These are phyloP conservation scores for Ophiostoma piceae DNA, from an alignment of 2,329 filamentous ascomycete species.

Conservation along the genomic window DNA sequence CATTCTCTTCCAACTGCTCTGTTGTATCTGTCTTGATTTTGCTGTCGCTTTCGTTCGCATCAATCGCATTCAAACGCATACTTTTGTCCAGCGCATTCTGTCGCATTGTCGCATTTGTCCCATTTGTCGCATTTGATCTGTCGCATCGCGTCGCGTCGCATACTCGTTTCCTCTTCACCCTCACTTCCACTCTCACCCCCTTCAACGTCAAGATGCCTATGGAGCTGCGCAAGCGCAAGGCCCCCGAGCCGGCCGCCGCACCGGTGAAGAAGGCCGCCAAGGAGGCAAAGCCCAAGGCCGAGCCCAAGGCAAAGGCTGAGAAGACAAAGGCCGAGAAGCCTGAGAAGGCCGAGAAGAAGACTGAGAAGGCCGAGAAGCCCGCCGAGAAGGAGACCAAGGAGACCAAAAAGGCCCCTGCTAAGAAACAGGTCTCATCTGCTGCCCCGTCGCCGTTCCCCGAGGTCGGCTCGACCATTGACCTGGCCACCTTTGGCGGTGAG, in stretches of 20 bases:
- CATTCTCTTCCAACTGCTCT: neutral
- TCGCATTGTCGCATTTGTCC: constrained; percentile 10
- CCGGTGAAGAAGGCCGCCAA: constrained; percentile 42
- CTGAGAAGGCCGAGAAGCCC: constrained; percentile 25
- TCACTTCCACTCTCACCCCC: neutral
- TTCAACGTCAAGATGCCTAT: constrained; percentile 45
- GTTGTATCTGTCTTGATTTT: neutral
- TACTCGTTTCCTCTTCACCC: neutral
- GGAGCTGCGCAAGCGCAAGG: constrained; percentile 58
- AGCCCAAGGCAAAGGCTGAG: constrained; percentile 32
- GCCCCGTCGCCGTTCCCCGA: constrained; percentile 33
- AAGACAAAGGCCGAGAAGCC: constrained; percentile 27
- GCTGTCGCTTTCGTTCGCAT: neutral
- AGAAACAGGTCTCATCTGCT: constrained; percentile 34
- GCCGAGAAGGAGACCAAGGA: constrained; percentile 12
- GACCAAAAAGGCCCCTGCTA: constrained; percentile 24
- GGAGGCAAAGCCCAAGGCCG: constrained; percentile 28
- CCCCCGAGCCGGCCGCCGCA: constrained; percentile 44
- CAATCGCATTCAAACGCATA: neutral
- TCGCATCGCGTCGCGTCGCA: constrained; percentile 15
- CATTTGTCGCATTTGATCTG: constrained; percentile 13
- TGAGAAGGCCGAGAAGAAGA: constrained; percentile 31
- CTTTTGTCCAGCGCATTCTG: neutral
- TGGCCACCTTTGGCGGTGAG: constrained; percentile 61
- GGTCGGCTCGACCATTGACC: constrained; percentile 51